Evolutionary conservation across 495 filamentous ascomycete species (phyloP), one percentile per base, ranked within the genome.

Genomic region (Talaromyces liani): DNA sequence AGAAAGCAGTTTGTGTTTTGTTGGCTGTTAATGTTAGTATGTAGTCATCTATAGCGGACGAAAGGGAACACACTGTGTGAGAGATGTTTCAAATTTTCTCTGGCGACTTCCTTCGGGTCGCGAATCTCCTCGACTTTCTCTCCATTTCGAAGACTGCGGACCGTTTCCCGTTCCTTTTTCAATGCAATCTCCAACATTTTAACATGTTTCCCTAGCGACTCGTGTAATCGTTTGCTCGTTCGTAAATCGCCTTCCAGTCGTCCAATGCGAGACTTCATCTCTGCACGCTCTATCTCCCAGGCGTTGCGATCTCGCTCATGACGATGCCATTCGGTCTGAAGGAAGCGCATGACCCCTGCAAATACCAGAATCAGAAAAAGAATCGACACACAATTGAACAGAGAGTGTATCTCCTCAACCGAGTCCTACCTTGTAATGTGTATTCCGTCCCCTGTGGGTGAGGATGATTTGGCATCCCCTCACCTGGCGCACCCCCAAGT

Each of bases 221-320:
- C 93, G 62, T 96, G 91, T 64, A 92, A 78, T 63, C 89, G 87
- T 75, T 95, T 95, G 57, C 88, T 87, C 58, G 91, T 91, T 57
- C 93, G 82, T 22, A 88, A 82, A 59, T 95, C 91, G 62, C 94
- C 94, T 72, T 98, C 94, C 65, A 97, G 82, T 70, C 89, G 87
- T n/a, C 93, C 94, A 76, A 98, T 97, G 73, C 93, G 87, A 65
- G 90, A 92, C 77, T 97, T 98, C 94, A 98, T 98, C 80, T 98
- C 94, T 64, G 95, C 94, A 71, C 91, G 87, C 77, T 98, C 94
- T 72, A 98, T 98, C 71, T 98, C 94, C 94, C 94, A 99, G 22
- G 91, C 89, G 75, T 99, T 99, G 68, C 95, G 88, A 69, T 97
- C 95, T 77, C 94, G 90, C 74, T 99, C 94, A 71, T 98, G 93